These are phyloP conservation scores for Pseudofabraea citricarpa DNA, from an alignment of 2,329 filamentous ascomycete species.

Conservation along the genomic window DNA sequence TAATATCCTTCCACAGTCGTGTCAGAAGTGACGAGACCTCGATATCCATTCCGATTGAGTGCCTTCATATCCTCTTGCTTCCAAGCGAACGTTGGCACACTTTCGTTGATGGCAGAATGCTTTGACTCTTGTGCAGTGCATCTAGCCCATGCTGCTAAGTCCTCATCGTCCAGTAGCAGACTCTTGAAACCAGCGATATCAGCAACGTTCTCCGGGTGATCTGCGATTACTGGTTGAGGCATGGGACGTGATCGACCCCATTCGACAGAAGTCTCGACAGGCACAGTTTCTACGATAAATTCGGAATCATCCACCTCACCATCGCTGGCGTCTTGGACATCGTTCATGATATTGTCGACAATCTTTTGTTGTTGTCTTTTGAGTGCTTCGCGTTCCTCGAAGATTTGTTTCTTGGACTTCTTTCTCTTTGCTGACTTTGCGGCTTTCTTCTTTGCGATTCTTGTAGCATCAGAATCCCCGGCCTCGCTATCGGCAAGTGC, in stretches of 20 bases:
- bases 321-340: conserved; percentile 27
- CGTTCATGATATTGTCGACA: conserved; percentile 34
- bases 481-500: conserved; percentile 44
- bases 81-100: conserved; percentile 62
- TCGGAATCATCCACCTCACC: conserved; percentile 24
- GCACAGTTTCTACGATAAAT: conserved; percentile 31
- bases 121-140: conserved; percentile 41
- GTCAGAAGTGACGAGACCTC: conserved; percentile 35
- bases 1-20: conserved; percentile 63
- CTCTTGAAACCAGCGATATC: conserved; percentile 69
- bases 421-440: conserved; percentile 55
- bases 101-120: conserved; percentile 44
- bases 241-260: conserved; percentile 54
- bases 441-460: conserved; percentile 53
- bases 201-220: conserved; percentile 57
- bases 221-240: conserved; percentile 60
- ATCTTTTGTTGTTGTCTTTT: conserved; percentile 49
- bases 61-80: conserved; percentile 69
- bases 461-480: conserved; percentile 32
- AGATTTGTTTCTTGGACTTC: conserved; percentile 73
- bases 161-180: conserved; percentile 64
- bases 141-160: conserved; percentile 49
- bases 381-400: conserved; percentile 61
- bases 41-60: conserved; percentile 53
- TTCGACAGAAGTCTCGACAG: conserved; percentile 41